Percentiles rank a stretch among this genome's conserved stretches.
phyloP scores from a whole-genome alignment of 139 green algal genomes.

The Astrephomene gubernaculifera region DNA sequence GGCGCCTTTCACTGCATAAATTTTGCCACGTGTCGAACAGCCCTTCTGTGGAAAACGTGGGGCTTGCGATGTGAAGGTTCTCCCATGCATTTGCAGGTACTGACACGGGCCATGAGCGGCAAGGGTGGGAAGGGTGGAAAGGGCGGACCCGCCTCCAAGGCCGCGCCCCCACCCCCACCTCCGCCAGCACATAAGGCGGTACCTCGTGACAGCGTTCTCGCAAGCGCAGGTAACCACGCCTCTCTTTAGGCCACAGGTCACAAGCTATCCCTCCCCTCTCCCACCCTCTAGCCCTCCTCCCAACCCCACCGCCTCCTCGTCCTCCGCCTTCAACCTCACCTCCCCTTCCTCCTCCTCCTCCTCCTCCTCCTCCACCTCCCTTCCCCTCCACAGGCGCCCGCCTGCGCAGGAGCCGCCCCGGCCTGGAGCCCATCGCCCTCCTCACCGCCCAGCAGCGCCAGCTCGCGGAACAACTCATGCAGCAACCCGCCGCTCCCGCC shows the following conservation, averaged over 20 bases:
- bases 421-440: conserved; percentile 5
- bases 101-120: conserved; percentile 1
- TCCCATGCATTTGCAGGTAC: background rate
- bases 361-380: background rate
- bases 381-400: conserved; percentile 1
- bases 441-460: conserved; percentile 15
- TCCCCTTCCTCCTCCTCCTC: background rate
- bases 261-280: background rate
- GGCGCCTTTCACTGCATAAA: background rate
- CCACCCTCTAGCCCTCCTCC: background rate
- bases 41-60: background rate
- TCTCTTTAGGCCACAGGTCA: background rate
- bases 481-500: background rate
- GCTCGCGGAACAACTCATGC: conserved; percentile 18
- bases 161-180: background rate
- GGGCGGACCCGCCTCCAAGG: background rate
- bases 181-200: background rate
- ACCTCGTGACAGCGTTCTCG: background rate
- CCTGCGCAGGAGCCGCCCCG: background rate
- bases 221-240: background rate
- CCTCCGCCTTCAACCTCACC: too few relatives aligned
- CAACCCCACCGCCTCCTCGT: background rate
- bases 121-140: background rate
- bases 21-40: background rate
- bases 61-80: background rate